phyloP scores from a whole-genome alignment of 371 early-diverging fungal genomes.

The Actinomortierella wolfii region DNA sequence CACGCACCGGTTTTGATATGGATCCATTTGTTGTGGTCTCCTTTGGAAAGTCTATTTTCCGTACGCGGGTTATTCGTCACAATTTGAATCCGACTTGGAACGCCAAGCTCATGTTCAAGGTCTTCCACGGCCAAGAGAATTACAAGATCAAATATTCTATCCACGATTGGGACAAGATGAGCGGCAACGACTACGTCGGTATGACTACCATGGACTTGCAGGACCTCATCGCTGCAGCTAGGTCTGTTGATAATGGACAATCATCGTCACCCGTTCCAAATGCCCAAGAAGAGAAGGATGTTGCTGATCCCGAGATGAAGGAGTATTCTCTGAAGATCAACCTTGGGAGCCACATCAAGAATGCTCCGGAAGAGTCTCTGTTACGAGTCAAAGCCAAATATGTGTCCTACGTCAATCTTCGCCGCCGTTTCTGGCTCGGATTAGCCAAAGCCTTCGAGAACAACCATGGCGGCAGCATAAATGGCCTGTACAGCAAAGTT shows the following conservation, averaged over 20 bases:
- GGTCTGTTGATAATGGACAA: conserved; percentile 8
- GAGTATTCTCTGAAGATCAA: conserved; percentile 29
- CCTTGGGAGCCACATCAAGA: conserved; percentile 30
- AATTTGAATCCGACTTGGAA: conserved; percentile 73
- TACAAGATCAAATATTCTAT: conserved; percentile 72
- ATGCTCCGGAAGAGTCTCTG: conserved; percentile 29
- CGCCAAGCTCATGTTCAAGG: conserved; percentile 68
- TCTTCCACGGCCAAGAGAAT: conserved; percentile 58
- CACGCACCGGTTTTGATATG: conserved; percentile 75
- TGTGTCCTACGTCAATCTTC: conserved; percentile 65
- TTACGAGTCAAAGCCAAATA: conserved; percentile 65
- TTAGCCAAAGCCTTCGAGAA: conserved; percentile 70
- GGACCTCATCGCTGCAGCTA: conserved; percentile 22
- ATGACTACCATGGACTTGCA: conserved; percentile 52
- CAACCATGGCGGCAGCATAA: conserved; percentile 48
- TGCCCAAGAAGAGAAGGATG: conserved; percentile 55
- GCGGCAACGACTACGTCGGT: conserved; percentile 75
- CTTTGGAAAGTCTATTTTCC: conserved; percentile 72
- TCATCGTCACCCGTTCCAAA: conserved; percentile 24
- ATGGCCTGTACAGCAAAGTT: conserved; percentile 54
- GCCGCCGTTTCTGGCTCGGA: conserved; percentile 77
- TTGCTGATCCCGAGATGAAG: conserved; percentile 34
- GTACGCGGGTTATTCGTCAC: conserved; percentile 69
- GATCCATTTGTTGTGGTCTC: conserved; percentile 86
- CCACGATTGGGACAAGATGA: conserved; percentile 80